Percentiles rank a stretch among this genome's conserved stretches.
These are phyloP conservation scores for Metschnikowia borealis DNA, from an alignment of 805 yeast genomes.

Conservation along the genomic window DNA sequence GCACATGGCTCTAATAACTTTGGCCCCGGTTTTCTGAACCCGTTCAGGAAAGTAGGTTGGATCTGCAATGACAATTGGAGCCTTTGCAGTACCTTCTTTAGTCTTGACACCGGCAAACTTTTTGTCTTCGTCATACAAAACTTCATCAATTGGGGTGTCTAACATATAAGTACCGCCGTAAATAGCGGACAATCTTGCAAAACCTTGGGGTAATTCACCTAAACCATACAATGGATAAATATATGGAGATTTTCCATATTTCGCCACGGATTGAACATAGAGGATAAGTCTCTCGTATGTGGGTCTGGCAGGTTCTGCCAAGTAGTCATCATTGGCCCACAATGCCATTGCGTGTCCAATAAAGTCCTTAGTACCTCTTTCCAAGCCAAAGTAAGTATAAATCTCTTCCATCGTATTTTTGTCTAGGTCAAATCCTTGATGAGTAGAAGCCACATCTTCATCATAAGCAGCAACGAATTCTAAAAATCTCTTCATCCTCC, in stretches of 20 bases:
- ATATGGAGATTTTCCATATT: conserved; percentile 95
- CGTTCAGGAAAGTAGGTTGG: conserved; percentile 94
- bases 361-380: conserved; percentile 89
- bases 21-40: conserved; percentile 67
- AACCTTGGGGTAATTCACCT: conserved; percentile 98
- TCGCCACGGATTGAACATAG: conserved; percentile 85
- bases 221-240: conserved; percentile 93
- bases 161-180: conserved; percentile 99
- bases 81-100: conserved; percentile 86
- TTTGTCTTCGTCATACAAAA: conserved; percentile 60
- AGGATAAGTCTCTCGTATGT: conserved; percentile 81
- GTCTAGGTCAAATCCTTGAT: conserved; percentile 82
- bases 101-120: conserved; percentile 84
- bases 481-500: conserved; percentile 88
- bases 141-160: conserved; percentile 91
- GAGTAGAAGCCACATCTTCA: conserved; percentile 76
- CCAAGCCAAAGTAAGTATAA: conserved; percentile 83
- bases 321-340: conserved; percentile 85
- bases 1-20: conserved; percentile 82
- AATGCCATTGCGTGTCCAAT: conserved; percentile 99
- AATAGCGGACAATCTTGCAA: conserved; percentile 93
- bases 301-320: conserved; percentile 86
- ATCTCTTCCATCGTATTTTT: conserved; percentile 87
- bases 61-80: conserved; percentile 93
- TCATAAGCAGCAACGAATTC: conserved; percentile 81